Conservation (phyloP, 1,284 basidiomycete genomes). For the Xerocomus minutiporus region DNA sequence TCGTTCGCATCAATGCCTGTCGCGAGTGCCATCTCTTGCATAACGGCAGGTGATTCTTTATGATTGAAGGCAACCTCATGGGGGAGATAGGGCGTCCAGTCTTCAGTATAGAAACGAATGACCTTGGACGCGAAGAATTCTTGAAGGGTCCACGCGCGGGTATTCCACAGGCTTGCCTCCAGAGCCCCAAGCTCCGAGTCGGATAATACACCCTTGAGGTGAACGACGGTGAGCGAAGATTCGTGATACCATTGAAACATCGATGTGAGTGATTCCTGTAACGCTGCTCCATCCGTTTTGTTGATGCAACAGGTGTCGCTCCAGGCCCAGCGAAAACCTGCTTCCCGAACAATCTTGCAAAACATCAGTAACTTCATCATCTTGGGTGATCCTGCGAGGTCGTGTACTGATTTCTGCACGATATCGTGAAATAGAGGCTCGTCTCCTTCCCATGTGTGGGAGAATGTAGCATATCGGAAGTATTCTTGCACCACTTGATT, state of each 20-base stretch:
- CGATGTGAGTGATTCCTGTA: conserved; percentile 22
- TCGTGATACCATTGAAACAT: conserved; percentile 26
- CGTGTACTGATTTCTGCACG: conserved; percentile 10
- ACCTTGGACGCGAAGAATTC: conserved; percentile 22
- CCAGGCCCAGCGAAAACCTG: conserved; percentile 27
- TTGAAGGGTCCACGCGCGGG: conserved; percentile 27
- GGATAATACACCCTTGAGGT: conserved; percentile 17
- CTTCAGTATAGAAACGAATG: conserved; percentile 19
- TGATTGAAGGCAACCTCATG: conserved; percentile 12
- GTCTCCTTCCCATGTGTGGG: conserved; percentile 21
- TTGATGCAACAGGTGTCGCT: conserved; percentile 26
- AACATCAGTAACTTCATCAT: conserved; percentile 18
- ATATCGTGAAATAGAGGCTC: conserved; percentile 18
- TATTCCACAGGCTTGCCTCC: conserved; percentile 17
- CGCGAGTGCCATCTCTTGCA: conserved; percentile 18
- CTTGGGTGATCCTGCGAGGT: conserved; percentile 5
- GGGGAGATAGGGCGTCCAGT: conserved; percentile 21
- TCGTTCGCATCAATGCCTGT: conserved; percentile 10
- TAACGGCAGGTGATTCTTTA: conserved; percentile 14
- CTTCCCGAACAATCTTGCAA: conserved; percentile 12
- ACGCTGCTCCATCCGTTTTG: conserved; percentile 13
- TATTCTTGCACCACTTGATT: conserved; percentile 8
- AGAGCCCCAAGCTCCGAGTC: conserved; percentile 6
- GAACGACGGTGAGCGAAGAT: conserved; percentile 23
- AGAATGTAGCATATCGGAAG: conserved; percentile 24